Base-by-base conservation (phyloP, 345 rosid genomes). In the Hirschfeldia incana region DNA sequence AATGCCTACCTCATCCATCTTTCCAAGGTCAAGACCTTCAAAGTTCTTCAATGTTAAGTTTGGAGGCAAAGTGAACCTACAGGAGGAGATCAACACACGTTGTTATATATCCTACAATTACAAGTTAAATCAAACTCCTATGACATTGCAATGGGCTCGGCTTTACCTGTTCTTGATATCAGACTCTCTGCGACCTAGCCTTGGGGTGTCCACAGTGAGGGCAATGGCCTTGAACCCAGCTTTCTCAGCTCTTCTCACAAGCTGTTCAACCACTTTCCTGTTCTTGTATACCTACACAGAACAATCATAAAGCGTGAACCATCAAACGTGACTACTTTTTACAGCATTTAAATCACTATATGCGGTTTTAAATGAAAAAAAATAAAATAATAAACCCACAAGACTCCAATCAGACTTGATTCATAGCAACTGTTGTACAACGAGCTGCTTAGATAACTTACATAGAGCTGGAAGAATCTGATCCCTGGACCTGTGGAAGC, bases 191-290 rank as follows among this genome's bases (percentile, higher is more conserved):
- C 94, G 93, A 16, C 97, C 97, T 0, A 92, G 93, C 82, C 91
- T 86, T 46, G 97, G 97, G 67, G 92, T 87, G 73, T 92, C 95
- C 28, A 92, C 97, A 42, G 97, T 92, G 36, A 92, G 97, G 70
- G 89, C 97, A 84, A 92, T 89, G 16, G 97, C 97, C 89, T 88
- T 90, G 85, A 87, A 92, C 6, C 97, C 97, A 55, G 93, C 94
- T 70, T 86, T 88, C 63, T 92, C 97, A 5, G 97, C 97, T 86
- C 95, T 87, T 74, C 87, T 85, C 69, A 92, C 97, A 7, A 92
- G 87, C 74, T 89, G 95, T 11, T 89, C 93, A 72, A 89, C 93
- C 51, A 90, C 90, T 59, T 90, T 83, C 87, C 95, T 87, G 82
- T 90, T 83, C 82, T 78, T 92, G 77, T 85, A 88, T 9, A 90